These are phyloP conservation scores for Lathyrus tuberosus DNA, from an alignment of 306 rosid species.

Conservation along the genomic window DNA sequence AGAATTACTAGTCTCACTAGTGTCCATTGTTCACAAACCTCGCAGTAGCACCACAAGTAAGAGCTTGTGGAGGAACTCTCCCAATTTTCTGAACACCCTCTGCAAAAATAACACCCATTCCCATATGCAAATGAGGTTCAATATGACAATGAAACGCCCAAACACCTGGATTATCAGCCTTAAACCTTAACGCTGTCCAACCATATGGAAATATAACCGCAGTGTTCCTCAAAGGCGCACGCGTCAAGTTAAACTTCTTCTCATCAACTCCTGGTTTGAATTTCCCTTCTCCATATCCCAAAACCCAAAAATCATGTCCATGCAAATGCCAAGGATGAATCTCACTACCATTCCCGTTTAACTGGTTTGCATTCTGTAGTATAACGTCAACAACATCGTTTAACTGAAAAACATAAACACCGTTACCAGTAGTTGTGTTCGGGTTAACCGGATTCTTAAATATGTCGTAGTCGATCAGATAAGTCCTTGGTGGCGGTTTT, in stretches of 20 bases:
- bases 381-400: constrained; percentile 60
- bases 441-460: constrained; percentile 46
- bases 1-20: constrained; percentile 19
- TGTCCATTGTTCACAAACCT: constrained; percentile 10
- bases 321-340: constrained; percentile 95
- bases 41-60: constrained; percentile 61
- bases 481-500: constrained; percentile 51
- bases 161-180: constrained; percentile 84
- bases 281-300: constrained; percentile 84
- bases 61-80: constrained; percentile 49
- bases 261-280: constrained; percentile 45
- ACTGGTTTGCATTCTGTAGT: constrained; percentile 66
- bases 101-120: constrained; percentile 83
- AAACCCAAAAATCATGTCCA: constrained; percentile 90
- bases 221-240: constrained; percentile 74
- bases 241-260: constrained; percentile 55
- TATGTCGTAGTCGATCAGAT: constrained; percentile 47
- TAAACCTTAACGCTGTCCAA: constrained; percentile 79
- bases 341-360: constrained; percentile 52
- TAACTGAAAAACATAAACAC: constrained; percentile 52
- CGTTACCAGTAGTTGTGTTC: constrained; percentile 49
- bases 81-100: constrained; percentile 51
- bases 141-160: constrained; percentile 96
- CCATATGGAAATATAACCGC: constrained; percentile 73
- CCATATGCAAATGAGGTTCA: constrained; percentile 92